Conservation (phyloP, 2,329 filamentous ascomycete genomes). For the Monilinia laxa region DNA sequence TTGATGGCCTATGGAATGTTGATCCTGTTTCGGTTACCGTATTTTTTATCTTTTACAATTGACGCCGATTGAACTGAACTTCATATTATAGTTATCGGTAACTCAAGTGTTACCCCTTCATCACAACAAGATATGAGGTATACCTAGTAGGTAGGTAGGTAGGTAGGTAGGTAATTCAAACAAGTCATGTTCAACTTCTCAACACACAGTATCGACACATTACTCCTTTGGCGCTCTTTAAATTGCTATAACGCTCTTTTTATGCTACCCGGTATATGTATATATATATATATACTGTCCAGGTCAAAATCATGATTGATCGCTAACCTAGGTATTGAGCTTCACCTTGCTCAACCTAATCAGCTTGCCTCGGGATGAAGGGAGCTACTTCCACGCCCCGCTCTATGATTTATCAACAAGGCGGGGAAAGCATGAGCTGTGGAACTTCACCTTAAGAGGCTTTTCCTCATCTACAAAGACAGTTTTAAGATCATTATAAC, state of each 20-base stretch:
- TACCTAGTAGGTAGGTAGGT: too few species aligned
- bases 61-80: too few species aligned
- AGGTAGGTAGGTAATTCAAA: too few species aligned
- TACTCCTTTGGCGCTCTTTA: too few species aligned
- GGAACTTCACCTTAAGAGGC: background rate
- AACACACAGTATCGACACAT: background rate
- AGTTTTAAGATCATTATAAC: background rate
- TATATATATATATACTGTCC: too few species aligned
- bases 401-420: background rate
- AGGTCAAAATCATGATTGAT: too few species aligned
- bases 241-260: too few species aligned
- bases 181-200: background rate
- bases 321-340: too few species aligned
- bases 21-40: background rate
- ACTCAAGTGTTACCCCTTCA: background rate
- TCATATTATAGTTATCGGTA: too few species aligned
- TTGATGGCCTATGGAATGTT: background rate
- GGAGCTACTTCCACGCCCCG: background rate
- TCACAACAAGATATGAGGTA: too few species aligned
- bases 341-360: too few species aligned
- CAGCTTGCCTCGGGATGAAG: background rate
- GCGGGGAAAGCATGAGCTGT: conserved; percentile 2
- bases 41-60: background rate
- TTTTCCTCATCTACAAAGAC: background rate
- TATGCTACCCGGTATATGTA: too few species aligned